Evolutionary conservation across 768 basidiomycete genomes (phyloP).

Genomic region (Podaxis rugospora): DNA sequence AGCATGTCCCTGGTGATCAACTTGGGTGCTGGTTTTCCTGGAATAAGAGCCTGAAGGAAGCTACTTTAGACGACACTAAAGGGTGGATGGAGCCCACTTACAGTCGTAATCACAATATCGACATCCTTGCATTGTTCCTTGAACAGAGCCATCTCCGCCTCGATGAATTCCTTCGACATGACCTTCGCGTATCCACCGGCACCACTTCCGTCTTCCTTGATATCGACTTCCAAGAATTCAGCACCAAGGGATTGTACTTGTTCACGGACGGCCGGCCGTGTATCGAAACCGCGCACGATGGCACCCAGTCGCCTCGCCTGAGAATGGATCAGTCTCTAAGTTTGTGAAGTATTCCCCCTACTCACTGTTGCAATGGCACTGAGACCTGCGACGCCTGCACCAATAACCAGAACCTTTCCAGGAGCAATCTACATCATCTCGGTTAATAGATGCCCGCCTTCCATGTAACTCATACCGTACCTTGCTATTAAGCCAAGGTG

Average conservation of each 20-base stretch:
- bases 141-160: slow-evolving; percentile 85
- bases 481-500: slow-evolving; percentile 22
- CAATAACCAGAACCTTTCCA: slow-evolving; percentile 83
- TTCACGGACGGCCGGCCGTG: slow-evolving; percentile 79
- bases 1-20: slow-evolving; percentile 85
- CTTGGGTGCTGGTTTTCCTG: slow-evolving; percentile 83
- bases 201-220: slow-evolving; percentile 80
- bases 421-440: slow-evolving; percentile 61
- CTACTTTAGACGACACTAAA: not conserved
- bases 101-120: slow-evolving; percentile 85
- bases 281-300: slow-evolving; percentile 86
- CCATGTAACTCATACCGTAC: slow-evolving; percentile 14
- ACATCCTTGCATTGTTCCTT: slow-evolving; percentile 86
- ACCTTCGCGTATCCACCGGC: slow-evolving; percentile 85
- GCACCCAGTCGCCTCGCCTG: slow-evolving; percentile 82
- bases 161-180: slow-evolving; percentile 88
- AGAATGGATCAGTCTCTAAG: not conserved
- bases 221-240: slow-evolving; percentile 79
- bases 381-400: slow-evolving; percentile 85
- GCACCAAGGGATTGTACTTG: slow-evolving; percentile 89
- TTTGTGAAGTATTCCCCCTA: not conserved
- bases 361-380: slow-evolving; percentile 80
- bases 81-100: slow-evolving; percentile 22
- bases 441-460: not conserved
- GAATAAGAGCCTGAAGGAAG: slow-evolving; percentile 63